Base-by-base conservation (phyloP, 306 rosid genomes). In the Medicago ruthenica region DNA sequence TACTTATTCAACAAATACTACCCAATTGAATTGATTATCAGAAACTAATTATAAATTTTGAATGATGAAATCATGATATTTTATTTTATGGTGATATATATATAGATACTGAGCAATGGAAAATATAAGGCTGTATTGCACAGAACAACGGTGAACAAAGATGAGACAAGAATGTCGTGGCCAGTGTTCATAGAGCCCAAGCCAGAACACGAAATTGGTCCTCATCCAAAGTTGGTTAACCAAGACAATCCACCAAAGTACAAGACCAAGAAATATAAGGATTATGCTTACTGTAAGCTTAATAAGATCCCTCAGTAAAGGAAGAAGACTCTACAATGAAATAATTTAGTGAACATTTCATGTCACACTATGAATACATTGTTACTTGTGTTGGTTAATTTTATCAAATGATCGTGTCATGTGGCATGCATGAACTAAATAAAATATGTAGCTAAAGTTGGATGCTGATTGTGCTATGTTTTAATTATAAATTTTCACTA, bases 181-280 rank as follows among this genome's bases (percentile, higher is more conserved):
- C 90, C 90, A 0, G 88, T 86, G 57, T 86, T 86, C 73, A 5
- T 81, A 60, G 88, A 86, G 76, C 90, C 90, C 0, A 81, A 80
- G 1, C 36, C 47, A 0, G 88, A 86, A 1, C 18, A 31, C 2
- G 75, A 8, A 64, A 54, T 84, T 6, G 86, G 88, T 8, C 90
- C 90, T 24, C 80, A 70, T 3, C 77, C 81, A 0, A 75, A 84
- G 50, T 61, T 86, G 12, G 8, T 84, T 11, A 63, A 64, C 5
- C 40, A 71, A 3, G 37, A 77, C 0, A 70, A 81, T 16, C 88
- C 86, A 31, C 69, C 88, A 5, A 84, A 76, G 2, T 86, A 55
- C 34, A 84, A 84, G 74, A 20, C 79, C 3, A 76, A 58, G 62
- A 70, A 79, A 42, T 86, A 40, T 39, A 50, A 75, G 27, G 90